These are phyloP conservation scores for Gossypium schwendimanii DNA, from an alignment of 441 rosid genomes.

Conservation along the genomic window DNA sequence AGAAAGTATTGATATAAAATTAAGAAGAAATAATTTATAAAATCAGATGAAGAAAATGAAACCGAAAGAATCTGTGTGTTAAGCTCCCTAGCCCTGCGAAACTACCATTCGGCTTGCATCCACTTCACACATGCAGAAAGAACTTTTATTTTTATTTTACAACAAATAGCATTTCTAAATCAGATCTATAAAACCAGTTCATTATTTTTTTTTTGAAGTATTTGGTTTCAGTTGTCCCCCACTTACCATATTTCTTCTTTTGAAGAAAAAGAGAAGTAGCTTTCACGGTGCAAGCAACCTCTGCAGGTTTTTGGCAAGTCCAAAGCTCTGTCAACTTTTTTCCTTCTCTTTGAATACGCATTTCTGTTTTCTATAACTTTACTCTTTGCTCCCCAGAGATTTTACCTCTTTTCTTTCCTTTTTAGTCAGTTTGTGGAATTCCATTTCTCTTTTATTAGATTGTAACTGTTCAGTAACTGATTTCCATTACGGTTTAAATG, in stretches of 20 bases:
- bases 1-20: no score
- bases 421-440: conserved; percentile 12
- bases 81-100: background rate
- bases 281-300: conserved; percentile 23
- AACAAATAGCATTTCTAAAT: background rate
- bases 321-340: conserved; percentile 20
- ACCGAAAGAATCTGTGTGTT: no score
- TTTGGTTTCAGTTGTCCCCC: background rate
- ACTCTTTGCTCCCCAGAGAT: conserved; percentile 3
- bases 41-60: no score
- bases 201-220: background rate
- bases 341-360: conserved; percentile 7
- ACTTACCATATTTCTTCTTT: conserved; percentile 10
- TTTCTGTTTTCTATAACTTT: background rate
- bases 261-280: conserved; percentile 20
- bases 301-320: conserved; percentile 26
- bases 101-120: background rate
- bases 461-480: conserved; percentile 2
- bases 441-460: background rate
- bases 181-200: conserved; percentile 12
- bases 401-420: conserved; percentile 7
- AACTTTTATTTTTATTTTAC: background rate
- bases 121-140: background rate
- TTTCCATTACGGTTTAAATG: background rate
- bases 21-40: no score